Conservation (phyloP, 2,329 filamentous ascomycete genomes). For the Chaetomium olivaceum region DNA sequence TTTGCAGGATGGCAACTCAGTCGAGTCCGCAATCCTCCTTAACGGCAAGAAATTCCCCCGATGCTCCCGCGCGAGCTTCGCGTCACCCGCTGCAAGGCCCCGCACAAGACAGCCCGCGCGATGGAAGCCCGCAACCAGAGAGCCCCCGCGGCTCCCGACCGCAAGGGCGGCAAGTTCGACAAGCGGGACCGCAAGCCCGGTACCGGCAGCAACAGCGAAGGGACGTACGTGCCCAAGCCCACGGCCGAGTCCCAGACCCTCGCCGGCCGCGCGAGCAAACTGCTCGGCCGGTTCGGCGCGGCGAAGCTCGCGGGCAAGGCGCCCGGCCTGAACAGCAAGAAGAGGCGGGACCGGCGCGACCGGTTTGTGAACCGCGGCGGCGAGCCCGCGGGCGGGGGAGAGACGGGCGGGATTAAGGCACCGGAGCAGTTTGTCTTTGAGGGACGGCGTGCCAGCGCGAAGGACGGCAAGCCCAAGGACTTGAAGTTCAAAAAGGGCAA, state of each 20-base stretch:
- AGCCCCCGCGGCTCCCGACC: conserved; percentile 33
- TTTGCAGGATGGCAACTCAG: conserved; percentile 71
- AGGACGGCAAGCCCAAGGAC: conserved; percentile 64
- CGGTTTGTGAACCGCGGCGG: conserved; percentile 26
- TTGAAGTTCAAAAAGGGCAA: conserved; percentile 55
- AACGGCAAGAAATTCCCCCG: conserved; percentile 89
- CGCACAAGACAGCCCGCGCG: conserved; percentile 58
- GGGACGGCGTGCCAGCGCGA: conserved; percentile 70
- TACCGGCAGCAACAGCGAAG: conserved; percentile 38
- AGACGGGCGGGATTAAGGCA: conserved; percentile 48
- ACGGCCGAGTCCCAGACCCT: conserved; percentile 69
- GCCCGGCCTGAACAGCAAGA: conserved; percentile 39
- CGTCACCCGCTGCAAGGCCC: conserved; percentile 81
- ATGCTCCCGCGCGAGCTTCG: conserved; percentile 87
- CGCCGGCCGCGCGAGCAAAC: conserved; percentile 70
- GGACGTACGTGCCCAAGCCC: conserved; percentile 66
- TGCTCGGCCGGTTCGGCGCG: conserved; percentile 70
- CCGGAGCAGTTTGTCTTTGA: conserved; percentile 79
- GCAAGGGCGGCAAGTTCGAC: conserved; percentile 41
- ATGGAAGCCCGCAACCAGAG: conserved; percentile 52
- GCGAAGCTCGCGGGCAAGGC: conserved; percentile 38
- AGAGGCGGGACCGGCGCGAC: conserved; percentile 32
- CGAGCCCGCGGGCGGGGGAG: conserved; percentile 15
- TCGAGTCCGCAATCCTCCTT: conserved; percentile 86
- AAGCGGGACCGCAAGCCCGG: conserved; percentile 35